phyloP scores from a whole-genome alignment of 331 rosid genomes.

The Pyrus hybrid region DNA sequence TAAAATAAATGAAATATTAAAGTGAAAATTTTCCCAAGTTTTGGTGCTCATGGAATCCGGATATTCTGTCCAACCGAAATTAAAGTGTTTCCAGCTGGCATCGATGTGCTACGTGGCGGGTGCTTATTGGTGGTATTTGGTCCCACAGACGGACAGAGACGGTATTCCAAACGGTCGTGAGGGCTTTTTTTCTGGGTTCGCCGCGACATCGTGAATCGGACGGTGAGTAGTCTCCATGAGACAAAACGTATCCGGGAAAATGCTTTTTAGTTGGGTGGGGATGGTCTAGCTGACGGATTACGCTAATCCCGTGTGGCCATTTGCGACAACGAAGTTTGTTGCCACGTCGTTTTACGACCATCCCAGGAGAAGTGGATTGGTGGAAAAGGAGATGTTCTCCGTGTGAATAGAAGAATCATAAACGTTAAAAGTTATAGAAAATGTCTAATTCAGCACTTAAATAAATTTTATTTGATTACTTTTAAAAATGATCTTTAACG shows the following conservation, averaged over 20 bases:
- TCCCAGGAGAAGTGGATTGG: background rate
- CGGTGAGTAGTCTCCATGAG: background rate
- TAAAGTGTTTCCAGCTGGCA: constrained; percentile 22
- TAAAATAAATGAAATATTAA: background rate
- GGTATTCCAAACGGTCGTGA: constrained; percentile 33
- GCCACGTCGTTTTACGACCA: background rate
- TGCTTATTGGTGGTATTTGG: constrained; percentile 3
- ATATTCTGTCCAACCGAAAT: constrained; percentile 26
- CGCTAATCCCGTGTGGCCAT: background rate
- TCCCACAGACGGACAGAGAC: constrained; percentile 19
- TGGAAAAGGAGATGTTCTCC: background rate
- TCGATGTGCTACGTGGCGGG: background rate
- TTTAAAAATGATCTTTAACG: no score
- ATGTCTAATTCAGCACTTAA: no score
- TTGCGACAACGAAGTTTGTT: background rate
- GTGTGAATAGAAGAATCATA: no score
- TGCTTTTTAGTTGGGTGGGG: background rate
- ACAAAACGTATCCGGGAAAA: background rate
- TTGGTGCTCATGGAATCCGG: constrained; percentile 23
- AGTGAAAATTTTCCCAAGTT: background rate
- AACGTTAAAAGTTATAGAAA: no score
- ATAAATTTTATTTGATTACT: no score
- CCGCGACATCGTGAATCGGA: background rate
- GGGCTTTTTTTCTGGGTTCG: background rate
- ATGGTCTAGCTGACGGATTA: background rate